These are phyloP conservation scores for Calonectria pseudoturangicola DNA, from an alignment of 2,329 filamentous ascomycete genomes.

Conservation along the genomic window DNA sequence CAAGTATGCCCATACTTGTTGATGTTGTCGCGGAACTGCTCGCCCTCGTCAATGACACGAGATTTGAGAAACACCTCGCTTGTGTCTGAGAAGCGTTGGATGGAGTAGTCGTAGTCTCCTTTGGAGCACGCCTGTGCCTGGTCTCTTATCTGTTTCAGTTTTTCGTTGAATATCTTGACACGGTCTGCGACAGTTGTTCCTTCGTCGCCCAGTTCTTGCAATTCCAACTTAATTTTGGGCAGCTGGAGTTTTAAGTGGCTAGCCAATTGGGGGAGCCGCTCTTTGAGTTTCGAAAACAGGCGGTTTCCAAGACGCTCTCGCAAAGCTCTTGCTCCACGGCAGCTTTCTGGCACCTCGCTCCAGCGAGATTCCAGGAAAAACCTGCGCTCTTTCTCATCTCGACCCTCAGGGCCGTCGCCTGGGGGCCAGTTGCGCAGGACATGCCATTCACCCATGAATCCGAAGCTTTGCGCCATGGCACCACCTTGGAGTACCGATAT, in stretches of 20 bases:
- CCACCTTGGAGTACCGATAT: not conserved
- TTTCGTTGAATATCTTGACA: not conserved
- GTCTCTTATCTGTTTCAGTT: not conserved
- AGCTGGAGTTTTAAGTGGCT: not conserved
- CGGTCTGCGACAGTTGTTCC: not conserved
- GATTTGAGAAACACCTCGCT: not conserved
- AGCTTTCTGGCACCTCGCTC: not conserved
- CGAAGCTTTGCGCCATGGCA: not conserved
- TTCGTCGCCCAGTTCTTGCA: not conserved
- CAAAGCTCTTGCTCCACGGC: not conserved
- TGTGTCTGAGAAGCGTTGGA: not conserved
- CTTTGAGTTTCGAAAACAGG: slow-evolving; percentile 1
- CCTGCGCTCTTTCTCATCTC: not conserved
- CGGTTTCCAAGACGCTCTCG: not conserved
- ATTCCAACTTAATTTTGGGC: not conserved
- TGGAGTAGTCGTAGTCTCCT: not conserved
- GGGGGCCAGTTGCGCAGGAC: not conserved
- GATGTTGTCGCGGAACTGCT: slow-evolving; percentile 6
- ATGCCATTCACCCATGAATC: not conserved
- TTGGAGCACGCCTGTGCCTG: not conserved
- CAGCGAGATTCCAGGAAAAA: not conserved
- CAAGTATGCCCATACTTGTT: not conserved
- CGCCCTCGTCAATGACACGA: not conserved
- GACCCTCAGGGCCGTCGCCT: not conserved
- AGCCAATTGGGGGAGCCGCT: not conserved